phyloP scores from a whole-genome alignment of 106 monocot species.

The Allium cepa region DNA sequence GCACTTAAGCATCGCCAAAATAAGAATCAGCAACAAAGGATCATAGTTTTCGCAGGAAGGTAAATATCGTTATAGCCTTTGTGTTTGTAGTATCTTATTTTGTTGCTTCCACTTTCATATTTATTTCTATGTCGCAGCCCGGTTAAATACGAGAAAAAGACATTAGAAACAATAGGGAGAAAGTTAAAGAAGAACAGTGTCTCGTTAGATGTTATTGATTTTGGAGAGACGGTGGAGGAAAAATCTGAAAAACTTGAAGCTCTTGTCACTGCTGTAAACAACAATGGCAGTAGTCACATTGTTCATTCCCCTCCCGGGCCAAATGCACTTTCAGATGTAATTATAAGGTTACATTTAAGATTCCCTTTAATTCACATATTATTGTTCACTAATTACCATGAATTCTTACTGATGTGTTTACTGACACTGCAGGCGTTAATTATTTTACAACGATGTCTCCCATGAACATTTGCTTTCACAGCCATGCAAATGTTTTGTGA shows the following conservation, averaged over 20 bases:
- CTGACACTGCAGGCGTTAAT: too few species aligned
- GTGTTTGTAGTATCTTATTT: neutral
- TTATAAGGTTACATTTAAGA: slow-evolving; percentile 51
- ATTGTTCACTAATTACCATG: neutral
- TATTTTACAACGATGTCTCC: too few species aligned
- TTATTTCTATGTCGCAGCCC: slow-evolving; percentile 36
- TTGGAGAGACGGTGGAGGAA: slow-evolving; percentile 83
- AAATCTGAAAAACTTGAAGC: slow-evolving; percentile 92
- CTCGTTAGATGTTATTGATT: slow-evolving; percentile 87
- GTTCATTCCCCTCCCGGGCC: slow-evolving; percentile 83
- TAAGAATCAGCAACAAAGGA: slow-evolving; percentile 93
- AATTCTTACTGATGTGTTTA: too few species aligned
- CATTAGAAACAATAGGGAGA: slow-evolving; percentile 74
- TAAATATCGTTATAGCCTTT: slow-evolving; percentile 9
- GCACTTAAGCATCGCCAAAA: slow-evolving; percentile 99
- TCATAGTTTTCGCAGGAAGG: slow-evolving; percentile 97
- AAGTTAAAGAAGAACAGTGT: slow-evolving; percentile 97
- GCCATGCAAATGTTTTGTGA: too few species aligned
- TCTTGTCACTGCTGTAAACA: slow-evolving; percentile 76
- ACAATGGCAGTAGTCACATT: slow-evolving; percentile 87
- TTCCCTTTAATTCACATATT: neutral
- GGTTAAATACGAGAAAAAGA: slow-evolving; percentile 76
- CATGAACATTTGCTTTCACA: too few species aligned
- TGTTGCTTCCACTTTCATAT: slow-evolving; percentile 2
- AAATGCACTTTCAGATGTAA: slow-evolving; percentile 79